These are phyloP conservation scores for Smittium mucronatum DNA, from an alignment of 371 early-diverging fungal genomes.

Conservation along the genomic window DNA sequence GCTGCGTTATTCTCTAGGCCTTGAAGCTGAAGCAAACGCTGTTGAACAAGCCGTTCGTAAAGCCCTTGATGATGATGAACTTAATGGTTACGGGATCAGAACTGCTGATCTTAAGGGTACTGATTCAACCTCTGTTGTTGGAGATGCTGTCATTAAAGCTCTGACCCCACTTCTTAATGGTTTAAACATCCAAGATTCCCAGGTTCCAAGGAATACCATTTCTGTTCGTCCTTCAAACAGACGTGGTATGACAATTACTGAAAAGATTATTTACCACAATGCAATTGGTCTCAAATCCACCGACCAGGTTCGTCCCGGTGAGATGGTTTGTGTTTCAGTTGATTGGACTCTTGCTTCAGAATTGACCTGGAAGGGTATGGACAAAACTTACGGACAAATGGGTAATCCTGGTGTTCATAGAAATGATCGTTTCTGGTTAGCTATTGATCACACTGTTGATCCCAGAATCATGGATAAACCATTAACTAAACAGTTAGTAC, in stretches of 20 bases:
- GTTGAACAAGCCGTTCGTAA: slow-evolving; percentile 82
- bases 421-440: slow-evolving; percentile 71
- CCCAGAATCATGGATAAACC: slow-evolving; percentile 54
- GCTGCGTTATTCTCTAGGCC: slow-evolving; percentile 80
- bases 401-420: slow-evolving; percentile 55
- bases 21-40: slow-evolving; percentile 74
- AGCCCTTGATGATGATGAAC: slow-evolving; percentile 65
- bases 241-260: slow-evolving; percentile 56
- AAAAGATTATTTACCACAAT: slow-evolving; percentile 56
- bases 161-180: slow-evolving; percentile 49
- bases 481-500: slow-evolving; percentile 51
- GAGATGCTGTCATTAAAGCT: slow-evolving; percentile 71
- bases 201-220: slow-evolving; percentile 27
- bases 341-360: slow-evolving; percentile 72
- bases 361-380: slow-evolving; percentile 73
- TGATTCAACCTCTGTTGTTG: slow-evolving; percentile 68
- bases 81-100: slow-evolving; percentile 56
- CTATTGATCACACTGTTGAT: slow-evolving; percentile 65
- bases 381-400: slow-evolving; percentile 64
- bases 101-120: slow-evolving; percentile 83
- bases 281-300: slow-evolving; percentile 51
- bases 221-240: slow-evolving; percentile 36
- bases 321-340: slow-evolving; percentile 64
- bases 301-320: slow-evolving; percentile 52
- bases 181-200: slow-evolving; percentile 40